A percentile compares a stretch with the other conserved stretches of the same genome.
Conservation (phyloP, 225 moss, liverwort and hornwort genomes). For the Polytrichum commune region DNA sequence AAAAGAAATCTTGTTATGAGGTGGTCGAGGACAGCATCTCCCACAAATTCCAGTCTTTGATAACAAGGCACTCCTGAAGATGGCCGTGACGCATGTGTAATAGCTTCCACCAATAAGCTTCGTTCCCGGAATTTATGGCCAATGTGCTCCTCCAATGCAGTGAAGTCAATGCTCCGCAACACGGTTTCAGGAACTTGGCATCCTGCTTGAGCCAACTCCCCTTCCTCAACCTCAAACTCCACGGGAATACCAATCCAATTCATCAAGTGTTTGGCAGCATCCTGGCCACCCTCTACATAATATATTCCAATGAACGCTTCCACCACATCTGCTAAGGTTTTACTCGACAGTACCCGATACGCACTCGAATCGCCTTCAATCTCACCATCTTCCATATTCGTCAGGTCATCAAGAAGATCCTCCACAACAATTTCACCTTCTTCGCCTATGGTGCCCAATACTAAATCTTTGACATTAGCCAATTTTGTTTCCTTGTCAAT, state of each 20-base stretch:
- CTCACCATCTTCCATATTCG: constrained; percentile 96
- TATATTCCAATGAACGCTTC: constrained; percentile 98
- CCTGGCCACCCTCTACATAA: constrained; percentile 93
- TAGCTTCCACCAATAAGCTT: constrained; percentile 93
- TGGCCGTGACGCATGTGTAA: constrained; percentile 97
- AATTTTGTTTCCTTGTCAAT: constrained; percentile 39
- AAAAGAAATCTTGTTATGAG: constrained; percentile 88
- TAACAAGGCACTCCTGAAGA: constrained; percentile 98
- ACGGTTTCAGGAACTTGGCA: constrained; percentile 90
- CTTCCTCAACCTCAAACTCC: constrained; percentile 83
- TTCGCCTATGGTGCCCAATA: constrained; percentile 43
- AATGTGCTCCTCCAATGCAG: constrained; percentile 69
- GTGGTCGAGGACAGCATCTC: constrained; percentile 95
- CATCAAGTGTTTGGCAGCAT: constrained; percentile 95
- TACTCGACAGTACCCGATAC: constrained; percentile 97
- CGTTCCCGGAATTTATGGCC: constrained; percentile 82
- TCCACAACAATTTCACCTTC: constrained; percentile 59
- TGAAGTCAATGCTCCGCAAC: constrained; percentile 79
- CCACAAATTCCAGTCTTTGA: constrained; percentile 95
- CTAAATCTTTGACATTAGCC: constrained; percentile 27
- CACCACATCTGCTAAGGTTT: constrained; percentile 97
- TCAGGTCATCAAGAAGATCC: constrained; percentile 68
- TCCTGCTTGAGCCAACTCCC: constrained; percentile 75
- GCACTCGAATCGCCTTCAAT: constrained; percentile 99
- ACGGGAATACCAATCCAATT: constrained; percentile 99